Base-by-base conservation (phyloP, 345 rosid species). In the Citrus mangshanensis region DNA sequence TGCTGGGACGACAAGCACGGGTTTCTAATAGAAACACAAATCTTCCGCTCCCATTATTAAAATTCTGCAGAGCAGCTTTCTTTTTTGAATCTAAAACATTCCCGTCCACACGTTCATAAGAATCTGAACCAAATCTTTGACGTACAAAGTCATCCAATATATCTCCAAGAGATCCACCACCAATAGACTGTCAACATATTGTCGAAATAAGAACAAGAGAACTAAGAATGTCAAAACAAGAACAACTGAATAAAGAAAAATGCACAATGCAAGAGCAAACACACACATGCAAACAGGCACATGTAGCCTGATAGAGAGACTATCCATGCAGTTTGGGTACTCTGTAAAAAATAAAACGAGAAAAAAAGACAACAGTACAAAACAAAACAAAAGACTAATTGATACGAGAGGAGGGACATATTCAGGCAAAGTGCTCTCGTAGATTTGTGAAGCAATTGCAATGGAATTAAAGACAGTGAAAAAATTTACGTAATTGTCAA, bases 11-110 rank as follows among this genome's bases (percentile, higher is more conserved):
- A 84, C 99, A 93, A 81, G 97, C 95, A 76, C 98, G 94, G 69
- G 85, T 88, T 88, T 94, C 99, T 85, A 94, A 84, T 79, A 96
- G 81, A 80, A 94, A 88, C 77, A 94, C 91, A 87, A 90, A 96
- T 75, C 92, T 91, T 63, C 84, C 85, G 58, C 79, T 82, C 79
- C 89, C 89, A 76, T 85, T 91, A 80, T 96, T 96, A 89, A 93
- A 96, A 69, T 82, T 93, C 73, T 85, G 81, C 51, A 91, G 70
- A 34, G 95, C 94, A 77, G 83, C 80, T 76, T 80, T 82, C 87
- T 88, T 92, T 83, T 87, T 88, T 76, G 88, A 40, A 75, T 80
- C 82, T 25, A 35, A 0, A 67, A 88, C 77, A 80, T 80, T 79
- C 62, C 84, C 82, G 73, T 90, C 97, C 80, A 89, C 75, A 51